Evolutionary conservation across 2,329 filamentous ascomycete genomes (phyloP), one percentile per base, ranked within the genome.

Genomic region (Rhytidhysteron rufulum): DNA sequence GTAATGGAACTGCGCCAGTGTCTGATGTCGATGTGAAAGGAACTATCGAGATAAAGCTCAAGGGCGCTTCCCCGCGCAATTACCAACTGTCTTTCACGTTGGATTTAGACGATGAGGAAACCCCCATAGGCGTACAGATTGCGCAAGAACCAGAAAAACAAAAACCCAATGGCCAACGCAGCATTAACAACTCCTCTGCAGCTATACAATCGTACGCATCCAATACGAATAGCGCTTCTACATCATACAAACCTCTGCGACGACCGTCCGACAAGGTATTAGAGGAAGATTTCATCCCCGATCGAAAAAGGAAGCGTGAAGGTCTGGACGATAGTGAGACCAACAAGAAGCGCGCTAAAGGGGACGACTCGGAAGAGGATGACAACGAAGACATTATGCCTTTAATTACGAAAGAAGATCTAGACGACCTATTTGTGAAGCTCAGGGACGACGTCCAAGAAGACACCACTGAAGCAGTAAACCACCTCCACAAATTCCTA

Each of bases 391-490:
- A 52, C 36, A 43, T 40, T 25, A 45, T 50, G 49, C 44, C 50
- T 17, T 41, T 51, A 18, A 53, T 54, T 24, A 49, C 45, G 8
- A 55, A 53, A 37, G 43, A 49, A 31, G 50, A 49, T 34, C 29
- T 56, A 24, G 37, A 50, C n/a, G 43, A 45, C 32, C 41, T 55
- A 9, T 35, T 55, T 2, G 31, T 39, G 21, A 51, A 46, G 15
- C 40, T 57, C 17, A 45, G 52, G 16, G 49, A 53, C 13, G 51
- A 58, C 30, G 45, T 58, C 4, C 54, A 54, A n/a, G 44, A 52
- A 39, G 51, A 54, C 42, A 53, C 53, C 6, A 39, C 49, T 9
- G 44, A 48, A 25, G 39, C 37, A 27, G 42, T 50, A 25, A 50
- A 50, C 30, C 47, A 50, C 34, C 42, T 50, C 27, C 44, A 50